Evolutionary conservation across 2,329 filamentous ascomycete species (phyloP).

Genomic region (Aspergillus niger): DNA sequence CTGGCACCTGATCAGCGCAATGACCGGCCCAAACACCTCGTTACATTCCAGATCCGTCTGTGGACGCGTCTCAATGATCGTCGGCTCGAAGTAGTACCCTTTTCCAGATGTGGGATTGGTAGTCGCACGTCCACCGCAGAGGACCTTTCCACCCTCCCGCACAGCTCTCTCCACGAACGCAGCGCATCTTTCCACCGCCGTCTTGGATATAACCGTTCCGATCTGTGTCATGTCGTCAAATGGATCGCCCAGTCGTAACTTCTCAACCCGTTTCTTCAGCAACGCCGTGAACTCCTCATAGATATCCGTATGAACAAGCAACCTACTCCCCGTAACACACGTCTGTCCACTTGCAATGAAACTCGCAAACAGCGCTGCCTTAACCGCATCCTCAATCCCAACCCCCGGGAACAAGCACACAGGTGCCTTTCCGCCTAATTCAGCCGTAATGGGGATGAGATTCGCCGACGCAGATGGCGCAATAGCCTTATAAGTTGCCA

Average conservation of each 20-base stretch:
- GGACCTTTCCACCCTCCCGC: constrained; percentile 42
- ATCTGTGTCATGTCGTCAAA: constrained; percentile 61
- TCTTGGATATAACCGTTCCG: constrained; percentile 62
- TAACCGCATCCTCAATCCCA: constrained; percentile 33
- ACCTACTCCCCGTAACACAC: constrained; percentile 57
- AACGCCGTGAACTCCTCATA: constrained; percentile 44
- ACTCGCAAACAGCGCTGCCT: constrained; percentile 42
- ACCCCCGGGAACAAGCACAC: constrained; percentile 38
- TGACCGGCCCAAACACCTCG: constrained; percentile 57
- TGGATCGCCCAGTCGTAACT: constrained; percentile 59
- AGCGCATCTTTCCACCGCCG: constrained; percentile 44
- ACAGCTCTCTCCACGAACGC: constrained; percentile 33
- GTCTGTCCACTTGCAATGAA: constrained; percentile 60
- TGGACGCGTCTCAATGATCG: constrained; percentile 38
- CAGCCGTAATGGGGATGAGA: constrained; percentile 37
- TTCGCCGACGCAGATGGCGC: constrained; percentile 35
- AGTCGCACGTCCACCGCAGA: constrained; percentile 51
- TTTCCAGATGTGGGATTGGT: constrained; percentile 50
- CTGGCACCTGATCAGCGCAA: constrained; percentile 52
- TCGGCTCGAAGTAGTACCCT: constrained; percentile 54
- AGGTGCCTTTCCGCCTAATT: constrained; percentile 42
- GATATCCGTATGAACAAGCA: constrained; percentile 54
- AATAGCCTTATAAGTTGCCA: constrained; percentile 37
- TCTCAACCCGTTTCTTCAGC: constrained; percentile 52
- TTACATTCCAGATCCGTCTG: constrained; percentile 31